These are phyloP conservation scores for Mariannaea elegans DNA, from an alignment of 2,329 filamentous ascomycete species.

Conservation along the genomic window DNA sequence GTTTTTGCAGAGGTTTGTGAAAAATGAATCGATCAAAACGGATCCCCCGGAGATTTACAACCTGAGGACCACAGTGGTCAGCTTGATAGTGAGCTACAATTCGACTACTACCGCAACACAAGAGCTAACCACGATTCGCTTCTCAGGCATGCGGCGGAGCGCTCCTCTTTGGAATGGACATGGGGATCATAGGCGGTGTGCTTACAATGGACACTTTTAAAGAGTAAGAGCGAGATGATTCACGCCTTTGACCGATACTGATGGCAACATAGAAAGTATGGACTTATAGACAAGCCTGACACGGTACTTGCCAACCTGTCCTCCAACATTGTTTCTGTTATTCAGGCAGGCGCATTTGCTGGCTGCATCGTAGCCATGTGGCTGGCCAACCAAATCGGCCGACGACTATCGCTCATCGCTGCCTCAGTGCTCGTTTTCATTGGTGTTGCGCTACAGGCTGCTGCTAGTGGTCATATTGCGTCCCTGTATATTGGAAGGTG, in stretches of 20 bases:
- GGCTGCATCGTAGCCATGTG: constrained; percentile 18
- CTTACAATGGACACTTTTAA: constrained; percentile 6
- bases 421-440: constrained; percentile 3
- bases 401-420: constrained; percentile 12
- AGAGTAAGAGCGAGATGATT: background rate
- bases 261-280: constrained; percentile 7
- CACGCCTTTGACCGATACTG: background rate
- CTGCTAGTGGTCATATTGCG: constrained; percentile 7
- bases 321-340: constrained; percentile 22
- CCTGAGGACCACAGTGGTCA: constrained; percentile 64
- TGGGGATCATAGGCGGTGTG: constrained; percentile 16
- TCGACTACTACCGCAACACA: no score
- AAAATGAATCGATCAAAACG: constrained; percentile 59
- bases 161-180: constrained; percentile 17
- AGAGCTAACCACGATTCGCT: background rate
- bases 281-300: constrained; percentile 2
- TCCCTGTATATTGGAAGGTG: constrained; percentile 19
- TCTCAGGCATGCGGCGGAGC: constrained; percentile 7
- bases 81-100: background rate
- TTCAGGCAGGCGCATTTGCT: constrained; percentile 17
- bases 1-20: constrained; percentile 22
- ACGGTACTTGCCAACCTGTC: constrained; percentile 18
- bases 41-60: constrained; percentile 75
- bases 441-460: constrained; percentile 5
- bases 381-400: constrained; percentile 21